A percentile compares a stretch with the other conserved stretches of the same genome.
Evolutionary conservation across 352 stramenopile genomes (phyloP).

Genomic region (Phytophthora pluvialis): DNA sequence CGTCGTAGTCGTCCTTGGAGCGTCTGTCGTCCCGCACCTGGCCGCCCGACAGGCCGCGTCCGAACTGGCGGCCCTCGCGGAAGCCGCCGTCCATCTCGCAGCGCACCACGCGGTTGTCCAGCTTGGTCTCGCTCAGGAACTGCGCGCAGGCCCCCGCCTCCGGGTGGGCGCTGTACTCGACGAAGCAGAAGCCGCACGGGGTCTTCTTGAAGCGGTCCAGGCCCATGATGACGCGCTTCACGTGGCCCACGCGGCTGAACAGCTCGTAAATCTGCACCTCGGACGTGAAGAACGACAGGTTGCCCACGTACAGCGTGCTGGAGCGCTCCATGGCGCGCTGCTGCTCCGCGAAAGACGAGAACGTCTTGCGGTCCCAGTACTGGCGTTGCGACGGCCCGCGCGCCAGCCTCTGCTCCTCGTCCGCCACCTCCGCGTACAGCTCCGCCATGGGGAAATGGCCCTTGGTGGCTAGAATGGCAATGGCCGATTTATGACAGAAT

Average conservation of each 20-base stretch:
- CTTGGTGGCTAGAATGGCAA: not conserved
- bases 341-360: slow-evolving; percentile 92
- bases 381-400: slow-evolving; percentile 75
- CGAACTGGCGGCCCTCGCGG: slow-evolving; percentile 86
- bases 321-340: slow-evolving; percentile 92
- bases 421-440: slow-evolving; percentile 62
- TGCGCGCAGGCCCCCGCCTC: slow-evolving; percentile 79
- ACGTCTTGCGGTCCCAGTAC: slow-evolving; percentile 97
- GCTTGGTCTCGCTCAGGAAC: slow-evolving; percentile 88
- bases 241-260: slow-evolving; percentile 93
- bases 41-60: slow-evolving; percentile 77
- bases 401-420: slow-evolving; percentile 74
- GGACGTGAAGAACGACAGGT: slow-evolving; percentile 97
- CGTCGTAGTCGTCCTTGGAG: slow-evolving; percentile 88
- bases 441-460: slow-evolving; percentile 50
- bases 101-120: slow-evolving; percentile 89
- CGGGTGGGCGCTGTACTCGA: slow-evolving; percentile 89
- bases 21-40: slow-evolving; percentile 88
- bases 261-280: slow-evolving; percentile 95
- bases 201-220: slow-evolving; percentile 96
- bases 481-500: not conserved
- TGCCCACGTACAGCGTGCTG: slow-evolving; percentile 96
- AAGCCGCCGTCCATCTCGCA: slow-evolving; percentile 91
- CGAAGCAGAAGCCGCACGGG: slow-evolving; percentile 98
- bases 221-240: slow-evolving; percentile 95